Evolutionary conservation across 352 stramenopile genomes (phyloP).

Genomic region (Phytophthora chlamydospora): DNA sequence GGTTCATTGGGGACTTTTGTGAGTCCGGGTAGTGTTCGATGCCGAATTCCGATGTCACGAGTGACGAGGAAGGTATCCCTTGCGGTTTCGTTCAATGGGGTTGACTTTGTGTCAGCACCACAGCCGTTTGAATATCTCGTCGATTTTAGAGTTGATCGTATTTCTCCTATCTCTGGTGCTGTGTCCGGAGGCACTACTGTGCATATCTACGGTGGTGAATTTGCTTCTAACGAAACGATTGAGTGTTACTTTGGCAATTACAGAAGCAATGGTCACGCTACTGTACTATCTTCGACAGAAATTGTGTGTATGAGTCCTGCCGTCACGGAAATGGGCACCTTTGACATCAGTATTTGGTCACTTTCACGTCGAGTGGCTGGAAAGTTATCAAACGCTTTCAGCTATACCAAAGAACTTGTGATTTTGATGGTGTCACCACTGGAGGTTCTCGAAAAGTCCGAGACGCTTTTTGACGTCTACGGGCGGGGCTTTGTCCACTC

Average conservation of each 20-base stretch:
- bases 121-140: constrained; percentile 47
- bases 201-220: constrained; percentile 58
- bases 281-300: constrained; percentile 46
- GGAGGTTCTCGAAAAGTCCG: constrained; percentile 44
- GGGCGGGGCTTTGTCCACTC: constrained; percentile 61
- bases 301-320: constrained; percentile 51
- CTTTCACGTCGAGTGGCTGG: constrained; percentile 30
- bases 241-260: constrained; percentile 53
- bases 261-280: constrained; percentile 23
- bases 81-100: constrained; percentile 69
- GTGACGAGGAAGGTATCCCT: constrained; percentile 33
- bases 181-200: constrained; percentile 67
- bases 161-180: constrained; percentile 55
- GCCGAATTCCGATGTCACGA: constrained; percentile 41
- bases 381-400: constrained; percentile 39
- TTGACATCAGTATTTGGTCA: constrained; percentile 45
- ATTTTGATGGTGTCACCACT: constrained; percentile 51
- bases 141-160: constrained; percentile 33
- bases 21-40: constrained; percentile 42
- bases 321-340: constrained; percentile 12
- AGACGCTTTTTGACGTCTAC: constrained; percentile 65
- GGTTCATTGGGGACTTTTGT: constrained; percentile 42
- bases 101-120: constrained; percentile 51
- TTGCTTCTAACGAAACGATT: constrained; percentile 48
- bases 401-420: constrained; percentile 44